Evolutionary conservation across 2,329 filamentous ascomycete species (phyloP), one percentile per base, ranked within the genome.

Genomic region (Colletotrichum graminicola): DNA sequence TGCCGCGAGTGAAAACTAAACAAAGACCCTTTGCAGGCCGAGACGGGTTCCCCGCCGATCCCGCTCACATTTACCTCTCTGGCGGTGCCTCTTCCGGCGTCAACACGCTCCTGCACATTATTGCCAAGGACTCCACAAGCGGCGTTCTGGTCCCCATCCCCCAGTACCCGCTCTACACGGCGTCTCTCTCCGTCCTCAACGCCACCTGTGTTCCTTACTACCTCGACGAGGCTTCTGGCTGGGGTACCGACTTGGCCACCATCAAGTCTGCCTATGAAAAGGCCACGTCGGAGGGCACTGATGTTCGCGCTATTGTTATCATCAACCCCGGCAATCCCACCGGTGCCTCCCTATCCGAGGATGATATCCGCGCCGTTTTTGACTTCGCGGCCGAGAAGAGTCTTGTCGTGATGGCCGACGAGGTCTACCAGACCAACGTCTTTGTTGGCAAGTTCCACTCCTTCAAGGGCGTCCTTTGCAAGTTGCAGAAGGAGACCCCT

Each of bases 311-410:
- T 76, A 94, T 99, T 76, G 95, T 96, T 75, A 92, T 99, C 77
- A 99, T 99, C 86, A 99, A 99, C 88, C 96, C 96, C 0, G 96
- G 96, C 71, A 99, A 99, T 85, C 96, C 96, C 4, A 99, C 96
- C 2, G 96, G 96, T 75, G 94, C 94, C 62, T 96, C 92, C 64
- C 89, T 99, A 23, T 86, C 91, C 45, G 88, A 92, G 75, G 87
- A 90, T 26, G 94, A 98, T 78, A 91, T 99, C 81, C 90, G 92
- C 78, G 87, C 88, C 62, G 93, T 98, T n/a, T 88, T 98, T 75
- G 90, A 96, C 74, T 92, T 98, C 74, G 95, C 96, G 49, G 91
- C 91, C 36, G 87, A 95, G 81, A 90, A 98, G 86, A 90, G 92
- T 76, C 88, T 99, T 34, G 94, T 98, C 67, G 87, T 98, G 75